These are phyloP conservation scores for Tolypocladium cylindrosporum DNA, from an alignment of 2,329 filamentous ascomycete genomes.

Conservation along the genomic window DNA sequence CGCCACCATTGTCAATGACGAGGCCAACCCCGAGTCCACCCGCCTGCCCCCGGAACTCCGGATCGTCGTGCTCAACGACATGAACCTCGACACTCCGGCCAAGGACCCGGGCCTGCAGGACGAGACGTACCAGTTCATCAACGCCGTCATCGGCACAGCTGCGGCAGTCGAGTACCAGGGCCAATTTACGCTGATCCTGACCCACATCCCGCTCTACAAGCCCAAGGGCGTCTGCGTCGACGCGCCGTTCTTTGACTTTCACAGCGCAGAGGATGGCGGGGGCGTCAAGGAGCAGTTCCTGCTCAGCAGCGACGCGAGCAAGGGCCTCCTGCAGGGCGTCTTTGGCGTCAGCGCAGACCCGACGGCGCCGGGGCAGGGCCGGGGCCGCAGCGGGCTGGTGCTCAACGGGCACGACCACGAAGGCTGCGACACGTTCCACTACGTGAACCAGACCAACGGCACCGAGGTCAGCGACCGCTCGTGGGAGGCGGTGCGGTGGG, in stretches of 20 bases:
- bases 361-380: constrained; percentile 47
- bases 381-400: constrained; percentile 65
- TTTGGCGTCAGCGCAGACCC: constrained; percentile 64
- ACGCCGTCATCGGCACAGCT: constrained; percentile 54
- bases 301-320: constrained; percentile 61
- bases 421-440: constrained; percentile 86
- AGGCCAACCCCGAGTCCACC: constrained; percentile 33
- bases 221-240: constrained; percentile 74
- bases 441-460: constrained; percentile 51
- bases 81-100: constrained; percentile 86
- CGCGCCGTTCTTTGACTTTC: constrained; percentile 72
- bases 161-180: constrained; percentile 50
- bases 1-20: constrained; percentile 30
- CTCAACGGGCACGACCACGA: constrained; percentile 93
- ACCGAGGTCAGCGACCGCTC: constrained; percentile 26
- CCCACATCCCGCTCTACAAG: constrained; percentile 88
- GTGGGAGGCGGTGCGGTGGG: constrained; percentile 43
- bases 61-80: constrained; percentile 78
- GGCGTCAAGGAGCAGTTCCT: constrained; percentile 88
- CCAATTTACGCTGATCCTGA: constrained; percentile 75
- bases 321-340: constrained; percentile 72
- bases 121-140: constrained; percentile 69
- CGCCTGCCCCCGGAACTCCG: constrained; percentile 59
- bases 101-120: constrained; percentile 56
- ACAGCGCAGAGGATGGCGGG: constrained; percentile 51